Evolutionary conservation across 2,329 filamentous ascomycete genomes (phyloP), one percentile per base, ranked within the genome.

Genomic region (Blastomyces silverae): DNA sequence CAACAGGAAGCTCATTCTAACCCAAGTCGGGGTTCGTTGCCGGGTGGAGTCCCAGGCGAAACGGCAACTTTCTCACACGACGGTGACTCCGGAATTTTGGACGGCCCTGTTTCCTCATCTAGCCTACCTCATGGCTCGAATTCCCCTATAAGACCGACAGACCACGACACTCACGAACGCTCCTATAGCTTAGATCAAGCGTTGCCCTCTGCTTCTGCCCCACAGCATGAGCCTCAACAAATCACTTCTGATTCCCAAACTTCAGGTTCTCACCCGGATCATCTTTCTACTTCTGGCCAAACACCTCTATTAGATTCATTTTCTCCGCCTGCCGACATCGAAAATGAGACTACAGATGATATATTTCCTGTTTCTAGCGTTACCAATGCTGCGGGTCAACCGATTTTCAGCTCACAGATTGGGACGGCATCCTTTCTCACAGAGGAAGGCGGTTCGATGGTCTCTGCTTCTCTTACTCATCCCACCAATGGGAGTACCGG

Each of bases 201-300:
- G 3, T 11, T 13, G 11, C 37, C 58, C 37, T 53, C 52, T 63
- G 6, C 53, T 34, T 44, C 13, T 34, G 8, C 20, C 28, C 0
- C 42, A 17, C 25, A 28, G n/a, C 10, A 22, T 34, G 22, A 22
- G 13, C 11, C 22, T 13, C 61, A 63, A 15, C 48, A 63, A 22
- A 25, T 8, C 22, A 42, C 11, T 58, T 28, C 44, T 25, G 61
- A 28, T 15, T 39, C 61, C 25, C n/a, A 42, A 44, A 62, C n/a
- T 56, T 37, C 37, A 22, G 22, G 53, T 34, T 46, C 20, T 58
- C 44, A 25, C 28, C 25, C 17, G 48, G 31, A 25, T 44, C 61
- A 63, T 8, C 6, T 28, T 62, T 59, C 56, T 25, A 39, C 42
- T 60, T 61, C 56, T 48, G 28, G 63, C 42, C 42, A 55, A 50